These are phyloP conservation scores for Dictyostelium discoideum DNA, from an alignment of 78 protist species.

Conservation along the genomic window DNA sequence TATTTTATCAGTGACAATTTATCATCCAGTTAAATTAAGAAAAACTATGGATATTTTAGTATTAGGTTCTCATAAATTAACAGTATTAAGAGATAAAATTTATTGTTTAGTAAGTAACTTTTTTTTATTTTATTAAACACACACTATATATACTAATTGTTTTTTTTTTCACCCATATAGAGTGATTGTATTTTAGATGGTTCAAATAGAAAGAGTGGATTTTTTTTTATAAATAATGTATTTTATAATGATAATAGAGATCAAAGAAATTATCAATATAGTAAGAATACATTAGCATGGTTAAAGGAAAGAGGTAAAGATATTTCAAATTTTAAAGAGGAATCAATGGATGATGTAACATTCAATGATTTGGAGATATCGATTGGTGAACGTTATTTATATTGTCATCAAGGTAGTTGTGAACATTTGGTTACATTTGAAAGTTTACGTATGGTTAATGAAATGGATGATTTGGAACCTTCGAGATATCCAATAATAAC, in stretches of 20 bases:
- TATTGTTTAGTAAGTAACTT: conserved; percentile 18
- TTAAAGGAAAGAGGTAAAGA: neutral
- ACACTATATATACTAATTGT: too few species aligned
- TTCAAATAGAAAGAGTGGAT: conserved; percentile 43
- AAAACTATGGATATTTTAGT: conserved; percentile 65
- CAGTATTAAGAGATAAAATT: conserved; percentile 74
- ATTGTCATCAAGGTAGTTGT: conserved; percentile 75
- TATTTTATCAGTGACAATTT: conserved; percentile 24
- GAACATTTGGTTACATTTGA: conserved; percentile 32
- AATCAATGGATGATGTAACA: conserved; percentile 20
- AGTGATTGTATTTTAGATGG: conserved; percentile 67
- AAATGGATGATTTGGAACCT: neutral
- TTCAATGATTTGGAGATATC: conserved; percentile 49
- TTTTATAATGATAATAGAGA: conserved; percentile 76
- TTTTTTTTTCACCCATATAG: neutral
- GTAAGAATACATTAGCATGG: conserved; percentile 29
- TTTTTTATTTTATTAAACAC: too few species aligned
- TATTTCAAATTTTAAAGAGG: neutral
- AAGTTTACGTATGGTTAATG: conserved; percentile 13
- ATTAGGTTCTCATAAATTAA: conserved; percentile 62
- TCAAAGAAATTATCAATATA: conserved; percentile 24
- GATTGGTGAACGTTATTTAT: conserved; percentile 60
- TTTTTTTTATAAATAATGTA: conserved; percentile 53
- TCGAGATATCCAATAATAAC: conserved; percentile 30
- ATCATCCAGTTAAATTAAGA: conserved; percentile 30